These are phyloP conservation scores for Wickerhamomyces kurtzmanii DNA, from an alignment of 805 yeast genomes.

Conservation along the genomic window DNA sequence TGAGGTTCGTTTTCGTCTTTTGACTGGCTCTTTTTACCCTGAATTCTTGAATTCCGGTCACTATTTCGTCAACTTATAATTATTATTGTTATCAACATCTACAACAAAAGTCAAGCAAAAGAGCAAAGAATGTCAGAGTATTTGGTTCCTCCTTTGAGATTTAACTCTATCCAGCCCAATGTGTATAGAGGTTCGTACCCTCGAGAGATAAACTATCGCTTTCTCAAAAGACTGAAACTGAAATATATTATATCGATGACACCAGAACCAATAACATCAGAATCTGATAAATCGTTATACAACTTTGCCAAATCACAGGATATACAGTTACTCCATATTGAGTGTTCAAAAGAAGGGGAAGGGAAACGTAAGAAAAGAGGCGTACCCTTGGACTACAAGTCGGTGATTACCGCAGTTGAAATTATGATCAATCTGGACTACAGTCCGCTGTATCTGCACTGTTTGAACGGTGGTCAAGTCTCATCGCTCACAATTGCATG, in stretches of 20 bases:
- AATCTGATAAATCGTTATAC: constrained; percentile 38
- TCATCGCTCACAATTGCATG: constrained; percentile 83
- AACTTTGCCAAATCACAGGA: constrained; percentile 41
- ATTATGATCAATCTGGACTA: constrained; percentile 45
- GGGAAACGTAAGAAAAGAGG: constrained; percentile 78
- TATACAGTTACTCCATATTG: constrained; percentile 62
- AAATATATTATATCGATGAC: constrained; percentile 71
- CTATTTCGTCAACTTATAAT: too few species aligned
- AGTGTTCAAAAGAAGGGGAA: constrained; percentile 45
- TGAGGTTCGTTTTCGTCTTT: too few species aligned
- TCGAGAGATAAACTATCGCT: constrained; percentile 59
- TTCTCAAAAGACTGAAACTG: constrained; percentile 53
- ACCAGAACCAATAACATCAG: constrained; percentile 57
- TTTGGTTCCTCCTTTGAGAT: constrained; percentile 71
- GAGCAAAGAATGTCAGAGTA: constrained; percentile 2
- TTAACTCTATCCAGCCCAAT: constrained; percentile 57
- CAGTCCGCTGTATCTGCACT: constrained; percentile 76
- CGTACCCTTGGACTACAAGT: constrained; percentile 65
- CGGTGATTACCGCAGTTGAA: constrained; percentile 51
- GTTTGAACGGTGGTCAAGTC: constrained; percentile 83
- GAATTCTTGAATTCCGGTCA: too few species aligned
- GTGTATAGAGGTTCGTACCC: constrained; percentile 87
- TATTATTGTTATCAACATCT: background rate
- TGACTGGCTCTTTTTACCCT: too few species aligned
- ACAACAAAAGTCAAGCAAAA: constrained; percentile 2